phyloP scores from a whole-genome alignment of 2,329 filamentous ascomycete genomes.

The Arthroderma sp. region DNA sequence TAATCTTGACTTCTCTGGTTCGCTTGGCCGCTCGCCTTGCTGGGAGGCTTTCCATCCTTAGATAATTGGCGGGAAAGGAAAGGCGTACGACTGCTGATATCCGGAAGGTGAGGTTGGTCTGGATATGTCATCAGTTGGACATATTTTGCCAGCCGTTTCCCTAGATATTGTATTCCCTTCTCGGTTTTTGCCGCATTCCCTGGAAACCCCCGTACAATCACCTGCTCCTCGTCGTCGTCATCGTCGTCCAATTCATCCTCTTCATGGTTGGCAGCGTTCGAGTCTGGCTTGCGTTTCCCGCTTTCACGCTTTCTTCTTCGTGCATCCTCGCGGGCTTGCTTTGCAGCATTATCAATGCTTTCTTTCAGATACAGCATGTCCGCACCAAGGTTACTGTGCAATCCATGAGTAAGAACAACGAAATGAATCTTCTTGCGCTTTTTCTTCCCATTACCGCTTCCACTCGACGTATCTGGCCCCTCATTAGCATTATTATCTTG shows the following conservation, averaged over 20 bases:
- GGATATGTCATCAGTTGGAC: slow-evolving; percentile 83
- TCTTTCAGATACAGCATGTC: slow-evolving; percentile 98
- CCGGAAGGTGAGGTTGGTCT: slow-evolving; percentile 74
- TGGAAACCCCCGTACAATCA: slow-evolving; percentile 78
- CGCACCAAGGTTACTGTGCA: slow-evolving; percentile 89
- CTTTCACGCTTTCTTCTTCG: slow-evolving; percentile 40
- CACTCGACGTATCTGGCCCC: slow-evolving; percentile 5
- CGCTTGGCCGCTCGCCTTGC: slow-evolving; percentile 22
- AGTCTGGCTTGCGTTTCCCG: slow-evolving; percentile 13
- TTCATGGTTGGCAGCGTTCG: neutral
- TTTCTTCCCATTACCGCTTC: slow-evolving; percentile 22
- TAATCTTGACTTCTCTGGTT: slow-evolving; percentile 22
- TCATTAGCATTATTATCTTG: slow-evolving; percentile 11
- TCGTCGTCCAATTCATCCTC: slow-evolving; percentile 9
- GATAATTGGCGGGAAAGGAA: slow-evolving; percentile 31
- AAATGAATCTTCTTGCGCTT: slow-evolving; percentile 74
- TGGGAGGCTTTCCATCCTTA: slow-evolving; percentile 40
- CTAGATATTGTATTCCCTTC: slow-evolving; percentile 89
- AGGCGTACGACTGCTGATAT: slow-evolving; percentile 37
- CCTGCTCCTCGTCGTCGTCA: slow-evolving; percentile 44
- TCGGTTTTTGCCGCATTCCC: slow-evolving; percentile 88
- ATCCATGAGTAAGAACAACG: slow-evolving; percentile 81
- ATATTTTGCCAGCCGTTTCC: slow-evolving; percentile 85
- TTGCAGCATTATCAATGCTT: slow-evolving; percentile 76
- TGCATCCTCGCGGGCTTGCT: slow-evolving; percentile 57